These are phyloP conservation scores for Neonectria faginata DNA, from an alignment of 2,329 filamentous ascomycete species.

Conservation along the genomic window DNA sequence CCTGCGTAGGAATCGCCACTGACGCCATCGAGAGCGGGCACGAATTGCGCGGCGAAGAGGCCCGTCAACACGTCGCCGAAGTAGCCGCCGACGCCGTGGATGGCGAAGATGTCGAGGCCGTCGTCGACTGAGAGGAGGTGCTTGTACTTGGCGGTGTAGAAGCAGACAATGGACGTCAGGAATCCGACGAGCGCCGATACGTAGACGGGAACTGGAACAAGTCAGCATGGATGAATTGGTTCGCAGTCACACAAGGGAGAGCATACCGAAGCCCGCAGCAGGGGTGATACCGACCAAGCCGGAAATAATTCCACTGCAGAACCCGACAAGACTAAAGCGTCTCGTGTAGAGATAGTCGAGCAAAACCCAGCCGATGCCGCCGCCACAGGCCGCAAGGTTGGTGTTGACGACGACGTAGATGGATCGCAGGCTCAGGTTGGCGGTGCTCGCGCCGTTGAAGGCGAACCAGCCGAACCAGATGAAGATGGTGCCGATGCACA, in stretches of 20 bases:
- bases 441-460: conserved; percentile 63
- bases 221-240: not conserved
- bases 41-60: conserved; percentile 63
- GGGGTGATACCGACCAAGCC: conserved; percentile 70
- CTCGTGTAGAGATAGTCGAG: conserved; percentile 62
- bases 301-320: conserved; percentile 64
- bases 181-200: conserved; percentile 63
- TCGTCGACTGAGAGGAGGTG: conserved; percentile 66
- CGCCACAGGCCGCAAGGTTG: conserved; percentile 67
- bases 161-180: conserved; percentile 61
- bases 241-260: not conserved
- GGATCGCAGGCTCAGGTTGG: conserved; percentile 63
- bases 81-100: conserved; percentile 70
- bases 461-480: conserved; percentile 74
- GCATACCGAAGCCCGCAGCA: conserved; percentile 61
- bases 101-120: conserved; percentile 69
- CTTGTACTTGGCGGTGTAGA: conserved; percentile 61
- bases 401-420: conserved; percentile 70
- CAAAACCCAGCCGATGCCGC: conserved; percentile 64
- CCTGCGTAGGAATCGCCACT: conserved; percentile 56
- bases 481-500: conserved; percentile 72
- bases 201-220: conserved; percentile 58
- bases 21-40: conserved; percentile 64
- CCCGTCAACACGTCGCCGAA: conserved; percentile 68
- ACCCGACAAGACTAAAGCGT: conserved; percentile 42